Evolutionary conservation across 1,139 yeast species (phyloP), one percentile per base, ranked within the genome.

Genomic region (Saccharomyces hybrid): DNA sequence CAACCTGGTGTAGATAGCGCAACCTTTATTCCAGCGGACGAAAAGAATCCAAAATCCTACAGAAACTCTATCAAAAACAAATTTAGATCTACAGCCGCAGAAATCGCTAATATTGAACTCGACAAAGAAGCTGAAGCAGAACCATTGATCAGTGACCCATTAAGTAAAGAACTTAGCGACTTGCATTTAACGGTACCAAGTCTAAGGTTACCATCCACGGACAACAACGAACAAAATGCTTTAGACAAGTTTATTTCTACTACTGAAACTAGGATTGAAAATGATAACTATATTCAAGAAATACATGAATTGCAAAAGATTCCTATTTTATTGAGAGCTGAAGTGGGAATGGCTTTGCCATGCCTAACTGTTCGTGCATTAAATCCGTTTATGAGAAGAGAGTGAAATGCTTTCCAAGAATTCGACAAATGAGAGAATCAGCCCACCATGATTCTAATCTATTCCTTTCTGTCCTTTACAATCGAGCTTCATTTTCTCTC

Each of bases 291-390:
- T 58, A 80, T 93, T 54, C 98, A 93, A 74, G 96, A 88, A 66
- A 84, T 93, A 53, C 78, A 80, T 58, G 95, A 88, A 64, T 75
- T 91, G 64, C 79, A 79, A 53, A 84, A 83, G 65, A 87, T 93
- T 50, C 98, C 98, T 14, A 84, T 93, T 21, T 75, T 93, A 59
- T 76, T 93, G 59, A 79, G 97, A 62, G 95, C 97, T 0, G 98
- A 91, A 70, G 82, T 90, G 54, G 97, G 97, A 53, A 89, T 88
- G 91, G 90, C 95, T 1, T 78, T 93, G 56, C 99, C 99, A 14
- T 91, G 98, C 70, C 78, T 93, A 67, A 88, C 97, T 3, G 97
- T 93, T 11, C 82, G 97, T 65, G 86, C 93, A n/a, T 77, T 91
- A 66, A 93, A 93, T 66, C 99, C 99, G 41, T 93, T 90, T 71